Percentiles rank a stretch among this genome's conserved stretches.
Conservation (phyloP, 805 yeast genomes). For the Kodamaea neixiangensis region DNA sequence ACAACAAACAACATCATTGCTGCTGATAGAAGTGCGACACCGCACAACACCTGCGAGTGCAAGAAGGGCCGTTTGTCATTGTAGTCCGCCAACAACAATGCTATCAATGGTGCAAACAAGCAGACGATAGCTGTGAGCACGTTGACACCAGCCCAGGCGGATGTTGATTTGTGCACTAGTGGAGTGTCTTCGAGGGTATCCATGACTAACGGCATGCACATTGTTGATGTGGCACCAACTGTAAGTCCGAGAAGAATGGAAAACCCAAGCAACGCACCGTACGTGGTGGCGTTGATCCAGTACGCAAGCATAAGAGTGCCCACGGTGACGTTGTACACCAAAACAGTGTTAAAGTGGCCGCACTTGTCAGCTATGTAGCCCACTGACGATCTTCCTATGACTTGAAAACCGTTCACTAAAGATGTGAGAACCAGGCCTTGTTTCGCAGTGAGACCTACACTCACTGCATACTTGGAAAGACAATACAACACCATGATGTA, state of each 20-base stretch:
- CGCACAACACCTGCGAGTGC: constrained; percentile 62
- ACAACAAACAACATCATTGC: constrained; percentile 45
- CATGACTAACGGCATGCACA: constrained; percentile 17
- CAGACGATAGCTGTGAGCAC: constrained; percentile 31
- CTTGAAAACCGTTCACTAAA: constrained; percentile 43
- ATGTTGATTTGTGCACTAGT: constrained; percentile 28
- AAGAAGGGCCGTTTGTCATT: constrained; percentile 45
- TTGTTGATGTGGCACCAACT: constrained; percentile 31
- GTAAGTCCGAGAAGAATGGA: constrained; percentile 30
- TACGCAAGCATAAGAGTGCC: constrained; percentile 33
- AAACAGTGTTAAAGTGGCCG: constrained; percentile 46
- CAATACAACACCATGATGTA: constrained; percentile 37
- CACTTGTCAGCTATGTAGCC: constrained; percentile 47
- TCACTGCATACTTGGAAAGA: constrained; percentile 38
- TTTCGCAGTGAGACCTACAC: constrained; percentile 42
- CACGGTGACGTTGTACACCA: constrained; percentile 21
- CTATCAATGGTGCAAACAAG: constrained; percentile 55
- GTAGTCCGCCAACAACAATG: constrained; percentile 39
- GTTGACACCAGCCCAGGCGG: constrained; percentile 43
- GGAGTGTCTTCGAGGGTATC: constrained; percentile 11
- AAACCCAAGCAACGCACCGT: constrained; percentile 33
- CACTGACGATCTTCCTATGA: constrained; percentile 52
- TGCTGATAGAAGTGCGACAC: constrained; percentile 47
- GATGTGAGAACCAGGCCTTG: constrained; percentile 39
- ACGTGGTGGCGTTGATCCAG: constrained; percentile 40